Evolutionary conservation across 257 asterid species (phyloP).

Genomic region (Galeopsis tetrahit): DNA sequence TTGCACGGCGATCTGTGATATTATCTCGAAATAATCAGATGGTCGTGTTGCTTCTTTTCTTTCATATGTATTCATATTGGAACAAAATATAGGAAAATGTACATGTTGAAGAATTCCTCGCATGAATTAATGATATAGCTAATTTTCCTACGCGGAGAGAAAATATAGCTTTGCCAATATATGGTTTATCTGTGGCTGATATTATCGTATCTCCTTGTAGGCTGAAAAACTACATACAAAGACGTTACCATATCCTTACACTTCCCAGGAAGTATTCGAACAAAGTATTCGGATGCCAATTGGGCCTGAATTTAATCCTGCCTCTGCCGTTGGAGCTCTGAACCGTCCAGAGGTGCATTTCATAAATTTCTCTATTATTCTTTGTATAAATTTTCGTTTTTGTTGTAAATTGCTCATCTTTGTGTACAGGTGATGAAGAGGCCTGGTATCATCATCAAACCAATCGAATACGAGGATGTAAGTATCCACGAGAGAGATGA

Average conservation of each 20-base stretch:
- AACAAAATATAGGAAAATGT: neutral
- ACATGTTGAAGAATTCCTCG: neutral
- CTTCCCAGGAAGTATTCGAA: constrained; percentile 79
- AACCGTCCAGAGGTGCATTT: constrained; percentile 83
- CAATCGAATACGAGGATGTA: constrained; percentile 66
- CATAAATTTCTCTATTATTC: neutral
- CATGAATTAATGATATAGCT: neutral
- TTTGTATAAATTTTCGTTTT: neutral
- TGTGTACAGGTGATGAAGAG: constrained; percentile 77
- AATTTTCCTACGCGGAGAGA: neutral
- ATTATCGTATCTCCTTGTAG: constrained; percentile 42
- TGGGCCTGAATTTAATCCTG: constrained; percentile 93
- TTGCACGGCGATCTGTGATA: too few species aligned
- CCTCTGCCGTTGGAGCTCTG: constrained; percentile 68
- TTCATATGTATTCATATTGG: neutral
- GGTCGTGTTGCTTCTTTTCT: neutral
- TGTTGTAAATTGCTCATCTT: neutral
- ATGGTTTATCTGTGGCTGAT: neutral
- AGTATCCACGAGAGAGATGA: constrained; percentile 55
- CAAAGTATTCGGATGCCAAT: constrained; percentile 92
- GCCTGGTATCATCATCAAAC: constrained; percentile 76
- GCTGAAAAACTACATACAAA: constrained; percentile 84
- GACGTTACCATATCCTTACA: constrained; percentile 85
- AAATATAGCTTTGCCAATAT: too few species aligned
- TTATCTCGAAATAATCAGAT: neutral